Evolutionary conservation across 1,284 basidiomycete genomes (phyloP).

Genomic region (Vanrija humicola): DNA sequence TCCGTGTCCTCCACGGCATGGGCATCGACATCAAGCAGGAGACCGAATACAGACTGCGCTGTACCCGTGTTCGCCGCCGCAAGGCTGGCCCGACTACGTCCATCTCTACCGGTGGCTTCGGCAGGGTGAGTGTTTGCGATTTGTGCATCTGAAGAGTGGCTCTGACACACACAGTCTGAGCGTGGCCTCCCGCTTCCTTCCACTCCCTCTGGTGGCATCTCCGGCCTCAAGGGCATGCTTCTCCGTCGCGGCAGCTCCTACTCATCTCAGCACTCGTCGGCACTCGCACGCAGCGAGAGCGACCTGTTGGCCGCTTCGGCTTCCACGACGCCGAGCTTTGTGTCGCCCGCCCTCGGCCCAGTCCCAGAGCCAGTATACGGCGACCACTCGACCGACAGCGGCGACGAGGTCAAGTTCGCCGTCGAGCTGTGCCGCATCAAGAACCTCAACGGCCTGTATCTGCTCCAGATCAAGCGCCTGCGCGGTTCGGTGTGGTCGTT

Average conservation of each 20-base stretch:
- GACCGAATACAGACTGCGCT: constrained; percentile 81
- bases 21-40: constrained; percentile 85
- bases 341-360: constrained; percentile 19
- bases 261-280: constrained; percentile 53
- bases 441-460: constrained; percentile 78
- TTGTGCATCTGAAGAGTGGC: constrained; percentile 33
- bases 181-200: constrained; percentile 72
- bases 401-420: constrained; percentile 89
- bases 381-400: constrained; percentile 67
- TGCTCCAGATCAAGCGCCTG: constrained; percentile 80
- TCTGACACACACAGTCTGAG: not conserved
- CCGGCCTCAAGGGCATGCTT: constrained; percentile 76
- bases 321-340: constrained; percentile 29
- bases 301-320: constrained; percentile 41
- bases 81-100: constrained; percentile 54
- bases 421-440: constrained; percentile 85
- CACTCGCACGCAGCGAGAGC: constrained; percentile 31
- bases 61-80: constrained; percentile 67
- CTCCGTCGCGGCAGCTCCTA: constrained; percentile 84
- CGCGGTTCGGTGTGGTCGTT: constrained; percentile 91
- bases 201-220: constrained; percentile 58
- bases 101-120: constrained; percentile 54
- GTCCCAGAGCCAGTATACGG: constrained; percentile 66
- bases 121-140: constrained; percentile 54
- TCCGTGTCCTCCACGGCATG: constrained; percentile 76